These are phyloP conservation scores for Vigna unguiculata DNA, from an alignment of 306 rosid species.

Conservation along the genomic window DNA sequence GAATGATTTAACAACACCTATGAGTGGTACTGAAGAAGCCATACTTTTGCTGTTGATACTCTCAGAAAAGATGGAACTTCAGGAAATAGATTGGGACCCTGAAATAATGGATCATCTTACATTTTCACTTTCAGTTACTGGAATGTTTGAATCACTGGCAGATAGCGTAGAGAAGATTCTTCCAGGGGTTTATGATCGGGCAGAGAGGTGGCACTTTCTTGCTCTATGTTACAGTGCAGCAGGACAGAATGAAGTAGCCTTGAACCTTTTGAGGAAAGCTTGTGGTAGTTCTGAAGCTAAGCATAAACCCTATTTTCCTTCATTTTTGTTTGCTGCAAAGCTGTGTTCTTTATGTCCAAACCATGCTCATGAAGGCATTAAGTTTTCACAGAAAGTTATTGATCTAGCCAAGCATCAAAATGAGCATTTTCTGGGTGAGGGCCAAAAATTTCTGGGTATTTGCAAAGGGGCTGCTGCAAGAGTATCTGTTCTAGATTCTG, in stretches of 20 bases:
- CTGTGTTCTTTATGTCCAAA: conserved; percentile 68
- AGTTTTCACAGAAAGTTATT: conserved; percentile 57
- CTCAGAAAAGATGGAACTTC: conserved; percentile 61
- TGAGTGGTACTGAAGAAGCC: conserved; percentile 78
- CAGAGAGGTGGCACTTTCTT: conserved; percentile 86
- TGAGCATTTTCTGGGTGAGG: conserved; percentile 66
- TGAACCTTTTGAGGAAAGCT: conserved; percentile 78
- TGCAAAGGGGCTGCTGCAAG: conserved; percentile 83
- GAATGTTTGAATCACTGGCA: conserved; percentile 76
- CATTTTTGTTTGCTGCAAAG: conserved; percentile 78
- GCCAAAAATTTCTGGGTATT: conserved; percentile 72
- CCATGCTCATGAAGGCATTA: conserved; percentile 67
- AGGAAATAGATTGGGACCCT: conserved; percentile 78
- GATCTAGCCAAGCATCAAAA: conserved; percentile 54
- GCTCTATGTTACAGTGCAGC: conserved; percentile 91
- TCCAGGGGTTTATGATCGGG: conserved; percentile 74
- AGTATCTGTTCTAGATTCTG: conserved; percentile 77
- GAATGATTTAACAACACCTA: conserved; percentile 62
- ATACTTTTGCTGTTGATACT: conserved; percentile 72
- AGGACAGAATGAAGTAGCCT: conserved; percentile 69
- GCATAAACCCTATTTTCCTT: conserved; percentile 63
- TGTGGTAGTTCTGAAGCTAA: conserved; percentile 78
- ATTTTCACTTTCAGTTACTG: conserved; percentile 78
- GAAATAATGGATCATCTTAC: conserved; percentile 80
- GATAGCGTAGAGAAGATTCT: conserved; percentile 75